Percentiles rank a stretch among this genome's conserved stretches.
Conservation (phyloP, 2,329 filamentous ascomycete species). For the Albophoma yamanashiensis region DNA sequence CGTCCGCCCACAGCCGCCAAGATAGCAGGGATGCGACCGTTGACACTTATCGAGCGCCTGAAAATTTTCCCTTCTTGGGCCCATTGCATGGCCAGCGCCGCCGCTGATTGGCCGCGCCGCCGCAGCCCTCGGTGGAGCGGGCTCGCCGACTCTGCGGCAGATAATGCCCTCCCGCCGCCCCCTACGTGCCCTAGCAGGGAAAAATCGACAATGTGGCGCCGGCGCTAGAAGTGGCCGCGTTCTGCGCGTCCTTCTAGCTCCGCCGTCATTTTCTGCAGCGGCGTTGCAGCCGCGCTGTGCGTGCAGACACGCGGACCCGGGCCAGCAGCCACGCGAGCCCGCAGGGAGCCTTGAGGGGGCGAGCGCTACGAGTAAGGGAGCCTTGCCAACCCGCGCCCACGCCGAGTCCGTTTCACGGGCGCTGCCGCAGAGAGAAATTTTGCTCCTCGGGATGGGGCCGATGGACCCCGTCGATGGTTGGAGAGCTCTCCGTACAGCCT, state of each 20-base stretch:
- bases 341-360: background rate
- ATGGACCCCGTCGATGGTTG: background rate
- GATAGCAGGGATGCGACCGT: background rate
- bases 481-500: background rate
- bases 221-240: background rate
- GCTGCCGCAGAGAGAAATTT: background rate
- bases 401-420: background rate
- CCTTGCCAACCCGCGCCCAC: background rate
- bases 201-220: background rate
- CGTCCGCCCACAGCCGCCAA: background rate
- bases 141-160: background rate
- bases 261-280: background rate
- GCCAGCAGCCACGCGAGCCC: background rate
- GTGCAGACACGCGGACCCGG: background rate
- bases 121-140: background rate
- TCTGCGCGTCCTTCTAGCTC: background rate
- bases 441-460: background rate
- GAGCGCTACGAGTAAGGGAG: background rate
- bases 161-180: background rate
- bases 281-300: background rate
- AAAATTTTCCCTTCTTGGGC: constrained; percentile 1
- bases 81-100: background rate
- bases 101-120: background rate
- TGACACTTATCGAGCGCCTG: background rate
- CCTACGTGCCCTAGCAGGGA: background rate